Conservation (phyloP, 805 yeast genomes). For the Kodamaea kaohsiungensis region DNA sequence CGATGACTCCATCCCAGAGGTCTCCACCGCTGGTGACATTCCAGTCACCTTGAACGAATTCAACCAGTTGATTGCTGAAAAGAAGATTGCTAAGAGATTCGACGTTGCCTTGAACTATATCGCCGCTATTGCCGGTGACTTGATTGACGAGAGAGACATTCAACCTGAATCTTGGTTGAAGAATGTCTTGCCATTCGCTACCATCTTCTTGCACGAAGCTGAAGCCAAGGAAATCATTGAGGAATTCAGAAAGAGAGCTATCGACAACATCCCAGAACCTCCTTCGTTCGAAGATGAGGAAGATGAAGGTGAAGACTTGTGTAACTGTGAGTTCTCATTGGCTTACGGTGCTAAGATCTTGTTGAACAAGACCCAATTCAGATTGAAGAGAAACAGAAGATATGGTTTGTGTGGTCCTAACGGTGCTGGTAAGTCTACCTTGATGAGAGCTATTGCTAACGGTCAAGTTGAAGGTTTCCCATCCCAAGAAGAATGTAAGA, state of each 20-base stretch:
- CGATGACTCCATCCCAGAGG: slow-evolving; percentile 90
- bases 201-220: slow-evolving; percentile 92
- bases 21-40: slow-evolving; percentile 98
- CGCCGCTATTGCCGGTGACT: slow-evolving; percentile 97
- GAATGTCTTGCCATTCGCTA: slow-evolving; percentile 88
- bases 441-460: slow-evolving; percentile 96
- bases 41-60: slow-evolving; percentile 82
- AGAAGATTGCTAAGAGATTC: slow-evolving; percentile 76
- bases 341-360: slow-evolving; percentile 99
- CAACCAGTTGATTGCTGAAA: slow-evolving; percentile 65
- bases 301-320: slow-evolving; percentile 98
- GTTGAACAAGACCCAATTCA: slow-evolving; percentile 98
- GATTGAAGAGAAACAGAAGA: slow-evolving; percentile 98
- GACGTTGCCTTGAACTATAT: slow-evolving; percentile 74
- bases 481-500: slow-evolving; percentile 97
- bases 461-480: slow-evolving; percentile 99
- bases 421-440: slow-evolving; percentile 55
- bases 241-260: slow-evolving; percentile 92
- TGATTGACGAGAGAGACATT: slow-evolving; percentile 94
- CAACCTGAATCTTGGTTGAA: slow-evolving; percentile 91
- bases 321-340: slow-evolving; percentile 99
- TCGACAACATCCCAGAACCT: slow-evolving; percentile 97
- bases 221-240: slow-evolving; percentile 89
- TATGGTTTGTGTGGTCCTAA: slow-evolving; percentile 87
- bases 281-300: slow-evolving; percentile 95